phyloP scores from a whole-genome alignment of 495 filamentous ascomycete genomes.

The Lophiotrema nucula region DNA sequence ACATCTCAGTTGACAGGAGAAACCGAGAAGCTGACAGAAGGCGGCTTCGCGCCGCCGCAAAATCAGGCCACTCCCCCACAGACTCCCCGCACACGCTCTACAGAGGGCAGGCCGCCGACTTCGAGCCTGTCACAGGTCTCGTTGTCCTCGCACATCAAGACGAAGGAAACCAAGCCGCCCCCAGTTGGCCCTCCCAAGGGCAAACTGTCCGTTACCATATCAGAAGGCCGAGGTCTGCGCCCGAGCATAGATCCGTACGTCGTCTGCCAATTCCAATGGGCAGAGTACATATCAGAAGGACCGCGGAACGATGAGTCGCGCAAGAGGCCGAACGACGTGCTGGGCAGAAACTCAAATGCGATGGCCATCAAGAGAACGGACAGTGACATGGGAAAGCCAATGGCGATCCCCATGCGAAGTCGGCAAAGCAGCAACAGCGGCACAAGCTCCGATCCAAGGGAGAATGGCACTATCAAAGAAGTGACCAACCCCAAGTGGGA shows the following conservation, averaged over 20 bases:
- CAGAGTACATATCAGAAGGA: constrained; percentile 89
- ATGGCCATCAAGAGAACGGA: constrained; percentile 64
- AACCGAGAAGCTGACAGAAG: constrained; percentile 85
- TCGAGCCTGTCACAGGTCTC: constrained; percentile 23
- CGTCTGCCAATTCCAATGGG: constrained; percentile 94
- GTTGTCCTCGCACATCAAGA: constrained; percentile 10
- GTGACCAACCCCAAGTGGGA: constrained; percentile 93
- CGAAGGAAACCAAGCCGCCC: constrained; percentile 48
- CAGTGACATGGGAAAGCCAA: constrained; percentile 74
- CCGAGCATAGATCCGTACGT: constrained; percentile 88
- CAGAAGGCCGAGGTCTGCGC: constrained; percentile 76
- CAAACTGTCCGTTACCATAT: constrained; percentile 83
- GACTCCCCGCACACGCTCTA: constrained; percentile 81
- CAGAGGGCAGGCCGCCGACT: constrained; percentile 46
- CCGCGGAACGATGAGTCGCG: constrained; percentile 55
- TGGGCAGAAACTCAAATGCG: constrained; percentile 36
- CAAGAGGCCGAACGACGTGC: constrained; percentile 43
- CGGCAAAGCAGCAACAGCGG: constrained; percentile 94
- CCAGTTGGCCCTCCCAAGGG: constrained; percentile 78
- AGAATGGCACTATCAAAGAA: constrained; percentile 63
- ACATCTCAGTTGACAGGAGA: constrained; percentile 61
- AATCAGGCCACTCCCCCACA: constrained; percentile 87
- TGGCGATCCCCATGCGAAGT: constrained; percentile 95
- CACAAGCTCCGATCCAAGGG: constrained; percentile 39
- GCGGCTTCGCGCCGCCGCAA: constrained; percentile 56